Conservation (phyloP, 441 rosid species). For the Iberis amara region DNA sequence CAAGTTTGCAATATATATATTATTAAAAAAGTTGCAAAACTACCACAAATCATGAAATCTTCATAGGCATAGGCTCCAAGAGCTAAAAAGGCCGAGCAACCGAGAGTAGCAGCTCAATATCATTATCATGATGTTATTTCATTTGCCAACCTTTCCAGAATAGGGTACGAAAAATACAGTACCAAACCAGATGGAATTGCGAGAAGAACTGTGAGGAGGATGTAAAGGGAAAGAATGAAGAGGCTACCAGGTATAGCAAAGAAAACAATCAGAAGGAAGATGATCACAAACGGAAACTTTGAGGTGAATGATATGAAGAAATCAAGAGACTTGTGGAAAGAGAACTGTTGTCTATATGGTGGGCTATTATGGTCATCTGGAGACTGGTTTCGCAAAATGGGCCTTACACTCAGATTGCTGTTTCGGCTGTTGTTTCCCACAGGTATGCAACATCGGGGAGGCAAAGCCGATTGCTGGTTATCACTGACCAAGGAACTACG, state of each 20-base stretch:
- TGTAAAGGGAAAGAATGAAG: slow-evolving; percentile 59
- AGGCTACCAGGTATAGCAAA: slow-evolving; percentile 77
- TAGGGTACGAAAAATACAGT: slow-evolving; percentile 68
- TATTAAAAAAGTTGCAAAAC: not conserved
- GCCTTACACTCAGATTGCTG: slow-evolving; percentile 25
- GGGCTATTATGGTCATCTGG: slow-evolving; percentile 27
- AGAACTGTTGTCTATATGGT: slow-evolving; percentile 46
- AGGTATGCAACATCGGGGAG: slow-evolving; percentile 32
- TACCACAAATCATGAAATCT: slow-evolving; percentile 6
- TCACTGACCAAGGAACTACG: slow-evolving; percentile 30
- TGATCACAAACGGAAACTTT: slow-evolving; percentile 64
- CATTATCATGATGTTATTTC: slow-evolving; percentile 49
- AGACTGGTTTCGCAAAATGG: slow-evolving; percentile 26
- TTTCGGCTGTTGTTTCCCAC: slow-evolving; percentile 35
- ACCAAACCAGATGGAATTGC: slow-evolving; percentile 68
- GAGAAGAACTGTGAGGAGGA: slow-evolving; percentile 58
- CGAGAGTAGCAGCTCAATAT: slow-evolving; percentile 1
- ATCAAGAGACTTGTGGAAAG: slow-evolving; percentile 53
- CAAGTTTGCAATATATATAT: slow-evolving; percentile 17
- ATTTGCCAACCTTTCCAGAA: slow-evolving; percentile 73
- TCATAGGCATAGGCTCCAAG: slow-evolving; percentile 17
- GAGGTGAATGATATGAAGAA: slow-evolving; percentile 66
- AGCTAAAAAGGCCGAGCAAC: slow-evolving; percentile 12
- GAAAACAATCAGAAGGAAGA: slow-evolving; percentile 57
- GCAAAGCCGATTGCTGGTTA: slow-evolving; percentile 34